Percentiles rank a stretch among this genome's conserved stretches.
These are phyloP conservation scores for Zoysia pacifica DNA, from an alignment of 176 grass and related monocot species.

Conservation along the genomic window DNA sequence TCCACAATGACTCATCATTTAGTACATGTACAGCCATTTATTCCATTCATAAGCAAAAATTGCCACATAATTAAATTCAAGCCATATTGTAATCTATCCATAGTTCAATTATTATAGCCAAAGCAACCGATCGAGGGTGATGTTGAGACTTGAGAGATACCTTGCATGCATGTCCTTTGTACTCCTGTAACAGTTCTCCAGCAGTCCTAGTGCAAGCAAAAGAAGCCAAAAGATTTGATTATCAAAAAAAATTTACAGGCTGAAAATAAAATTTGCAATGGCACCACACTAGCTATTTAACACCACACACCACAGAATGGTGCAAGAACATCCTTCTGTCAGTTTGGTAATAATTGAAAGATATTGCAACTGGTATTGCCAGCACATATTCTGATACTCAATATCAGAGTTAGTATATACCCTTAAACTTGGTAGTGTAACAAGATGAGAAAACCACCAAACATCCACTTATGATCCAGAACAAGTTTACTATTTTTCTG, in stretches of 20 bases:
- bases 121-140: background rate
- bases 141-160: conserved; percentile 36
- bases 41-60: background rate
- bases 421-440: background rate
- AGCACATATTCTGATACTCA: background rate
- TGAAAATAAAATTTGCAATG: conserved; percentile 2
- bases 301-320: background rate
- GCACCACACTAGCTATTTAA: background rate
- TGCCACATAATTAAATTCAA: background rate
- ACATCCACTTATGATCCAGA: background rate
- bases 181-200: conserved; percentile 90
- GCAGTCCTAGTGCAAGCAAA: conserved; percentile 56
- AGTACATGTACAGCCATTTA: background rate
- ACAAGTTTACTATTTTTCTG: background rate
- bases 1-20: background rate
- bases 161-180: conserved; percentile 91
- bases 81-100: background rate
- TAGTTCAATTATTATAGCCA: conserved; percentile 1
- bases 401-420: background rate
- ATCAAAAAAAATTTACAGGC: background rate
- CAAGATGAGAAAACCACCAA: conserved; percentile 3
- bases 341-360: background rate
- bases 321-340: background rate
- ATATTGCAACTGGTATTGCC: background rate
- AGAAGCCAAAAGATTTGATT: conserved; percentile 2